Evolutionary conservation across 352 stramenopile species (phyloP), one percentile per base, ranked within the genome.

Genomic region (Globisporangium takayamanum): DNA sequence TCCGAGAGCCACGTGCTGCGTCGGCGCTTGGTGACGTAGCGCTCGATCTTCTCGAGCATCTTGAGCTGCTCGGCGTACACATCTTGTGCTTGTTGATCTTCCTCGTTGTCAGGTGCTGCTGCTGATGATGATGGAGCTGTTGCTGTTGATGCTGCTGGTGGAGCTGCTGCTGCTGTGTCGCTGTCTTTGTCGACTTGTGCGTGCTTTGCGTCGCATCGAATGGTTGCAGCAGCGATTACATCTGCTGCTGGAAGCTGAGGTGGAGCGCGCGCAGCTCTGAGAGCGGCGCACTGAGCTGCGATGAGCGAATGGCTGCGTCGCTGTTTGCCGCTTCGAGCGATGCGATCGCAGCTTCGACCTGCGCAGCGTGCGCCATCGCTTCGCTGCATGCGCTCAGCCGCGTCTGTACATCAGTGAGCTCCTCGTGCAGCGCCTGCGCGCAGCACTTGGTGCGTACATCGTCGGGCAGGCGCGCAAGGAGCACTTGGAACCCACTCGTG

Each of bases 181-280:
- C 10, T 12, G 25, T 20, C 25, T 12, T 5, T 28, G 28, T 47
- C 15, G 4, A 22, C 15, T 20, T 47, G 41, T 47, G 41, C 41
- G 41, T 14, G 14, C 14, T 18, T 6, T 47, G 15, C 41, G 16
- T 15, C 16, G 49, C 30, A 4, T 33, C 28, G 11, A 64, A 70
- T 11, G 49, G 39, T 50, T 45, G 49, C 59, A 47, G 41, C 57
- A 55, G 65, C 41, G 22, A 11, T 49, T 18, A 37, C 30, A 70
- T 28, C 26, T 51, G n/a, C 2, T 12, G 1, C 54, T 69, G 53
- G 55, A 76, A 59, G 36, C 53, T 50, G 5, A 16, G 6, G 2
- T 70, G 62, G 0, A 87, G 62, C 37, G 53, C 53, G 52, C 70
- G 63, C 63, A 89, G 62, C 36, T 74, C 60, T 0, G 25, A 14